Percentiles rank a stretch among this genome's conserved stretches.
phyloP scores from a whole-genome alignment of 208 protist species.

The Leishmania tarentolae region DNA sequence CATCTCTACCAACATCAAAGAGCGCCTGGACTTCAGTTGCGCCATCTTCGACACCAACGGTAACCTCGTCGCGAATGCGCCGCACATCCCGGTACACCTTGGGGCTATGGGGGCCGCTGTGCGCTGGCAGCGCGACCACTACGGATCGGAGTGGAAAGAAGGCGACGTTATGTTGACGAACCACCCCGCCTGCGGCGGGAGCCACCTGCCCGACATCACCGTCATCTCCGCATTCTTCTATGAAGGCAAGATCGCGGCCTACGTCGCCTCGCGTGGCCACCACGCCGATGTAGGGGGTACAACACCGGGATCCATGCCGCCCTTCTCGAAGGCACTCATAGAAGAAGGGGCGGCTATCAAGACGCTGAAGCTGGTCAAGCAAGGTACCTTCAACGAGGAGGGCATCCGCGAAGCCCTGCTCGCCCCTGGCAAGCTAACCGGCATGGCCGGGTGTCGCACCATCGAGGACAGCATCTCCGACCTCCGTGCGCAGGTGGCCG shows the following conservation, averaged over 20 bases:
- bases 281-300: constrained; percentile 97
- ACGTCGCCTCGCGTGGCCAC: constrained; percentile 94
- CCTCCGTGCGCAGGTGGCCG: constrained; percentile 92
- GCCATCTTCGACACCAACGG: constrained; percentile 91
- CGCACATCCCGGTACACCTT: constrained; percentile 96
- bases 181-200: constrained; percentile 94
- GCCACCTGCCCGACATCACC: constrained; percentile 97
- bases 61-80: constrained; percentile 95
- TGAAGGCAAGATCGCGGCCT: constrained; percentile 80
- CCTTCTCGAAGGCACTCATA: constrained; percentile 89
- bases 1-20: constrained; percentile 97
- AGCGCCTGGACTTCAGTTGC: constrained; percentile 92
- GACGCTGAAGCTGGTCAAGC: constrained; percentile 91
- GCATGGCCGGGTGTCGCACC: constrained; percentile 78
- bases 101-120: constrained; percentile 95
- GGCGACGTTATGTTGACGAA: constrained; percentile 95
- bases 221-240: constrained; percentile 93
- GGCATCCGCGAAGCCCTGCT: constrained; percentile 84
- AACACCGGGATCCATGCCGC: constrained; percentile 95
- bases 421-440: constrained; percentile 61
- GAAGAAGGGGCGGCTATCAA: constrained; percentile 95
- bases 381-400: constrained; percentile 88
- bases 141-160: constrained; percentile 66
- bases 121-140: constrained; percentile 71
- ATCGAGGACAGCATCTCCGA: constrained; percentile 94